Conservation (phyloP, 768 basidiomycete species). For the Mycena amicta region DNA sequence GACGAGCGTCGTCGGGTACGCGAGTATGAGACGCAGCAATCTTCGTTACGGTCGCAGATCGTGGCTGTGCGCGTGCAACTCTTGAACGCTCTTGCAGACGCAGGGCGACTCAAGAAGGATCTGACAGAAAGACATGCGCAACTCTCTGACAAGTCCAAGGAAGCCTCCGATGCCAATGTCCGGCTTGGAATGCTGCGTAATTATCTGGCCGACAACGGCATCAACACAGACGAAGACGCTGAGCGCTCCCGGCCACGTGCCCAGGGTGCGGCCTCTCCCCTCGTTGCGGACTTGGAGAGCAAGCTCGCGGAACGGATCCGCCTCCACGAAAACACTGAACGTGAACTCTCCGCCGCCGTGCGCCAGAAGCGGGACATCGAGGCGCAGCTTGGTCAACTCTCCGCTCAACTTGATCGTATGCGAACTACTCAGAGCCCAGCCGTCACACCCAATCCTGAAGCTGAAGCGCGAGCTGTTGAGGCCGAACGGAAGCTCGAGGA, state of each 20-base stretch:
- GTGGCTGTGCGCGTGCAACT: constrained; percentile 74
- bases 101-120: constrained; percentile 71
- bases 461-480: constrained; percentile 58
- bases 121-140: constrained; percentile 65
- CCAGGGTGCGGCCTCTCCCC: constrained; percentile 42
- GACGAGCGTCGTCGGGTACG: constrained; percentile 68
- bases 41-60: constrained; percentile 70
- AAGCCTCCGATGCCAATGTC: constrained; percentile 68
- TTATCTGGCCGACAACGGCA: constrained; percentile 87
- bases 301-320: constrained; percentile 74
- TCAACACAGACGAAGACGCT: constrained; percentile 76
- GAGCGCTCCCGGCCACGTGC: constrained; percentile 46
- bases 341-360: constrained; percentile 67
- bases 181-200: constrained; percentile 80
- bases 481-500: constrained; percentile 81
- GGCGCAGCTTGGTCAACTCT: constrained; percentile 63
- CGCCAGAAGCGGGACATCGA: constrained; percentile 78
- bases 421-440: constrained; percentile 62
- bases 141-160: constrained; percentile 63
- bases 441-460: constrained; percentile 37
- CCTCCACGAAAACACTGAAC: constrained; percentile 72
- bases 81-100: constrained; percentile 66
- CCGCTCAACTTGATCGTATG: constrained; percentile 66
- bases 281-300: constrained; percentile 74
- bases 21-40: constrained; percentile 66